phyloP scores from a whole-genome alignment of 257 asterid genomes.

The Osmanthus fragrans region DNA sequence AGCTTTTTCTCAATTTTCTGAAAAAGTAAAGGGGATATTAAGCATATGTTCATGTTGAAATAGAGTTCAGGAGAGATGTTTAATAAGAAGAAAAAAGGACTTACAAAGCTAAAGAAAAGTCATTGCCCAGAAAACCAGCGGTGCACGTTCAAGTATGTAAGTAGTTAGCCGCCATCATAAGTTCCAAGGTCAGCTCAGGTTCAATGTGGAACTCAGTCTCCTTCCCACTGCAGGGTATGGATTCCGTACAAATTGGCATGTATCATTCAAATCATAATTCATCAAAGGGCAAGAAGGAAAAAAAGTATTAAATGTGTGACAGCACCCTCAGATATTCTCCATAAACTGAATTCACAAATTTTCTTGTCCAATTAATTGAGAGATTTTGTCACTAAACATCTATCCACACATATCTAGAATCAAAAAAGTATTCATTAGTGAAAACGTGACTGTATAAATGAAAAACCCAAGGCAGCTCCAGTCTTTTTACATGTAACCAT shows the following conservation, averaged over 20 bases:
- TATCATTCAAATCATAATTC: slow-evolving; percentile 10
- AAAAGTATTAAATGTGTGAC: slow-evolving; percentile 3
- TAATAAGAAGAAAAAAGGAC: slow-evolving; percentile 11
- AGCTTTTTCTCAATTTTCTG: background rate
- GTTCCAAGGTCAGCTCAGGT: slow-evolving; percentile 87
- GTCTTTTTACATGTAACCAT: background rate
- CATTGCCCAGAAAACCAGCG: slow-evolving; percentile 27
- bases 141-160: slow-evolving; percentile 62
- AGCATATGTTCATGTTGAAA: background rate
- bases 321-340: background rate
- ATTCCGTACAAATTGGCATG: slow-evolving; percentile 2
- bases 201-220: slow-evolving; percentile 85
- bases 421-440: background rate
- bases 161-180: slow-evolving; percentile 94
- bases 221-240: slow-evolving; percentile 65
- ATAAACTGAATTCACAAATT: background rate
- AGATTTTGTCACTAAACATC: background rate
- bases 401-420: background rate
- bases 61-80: background rate
- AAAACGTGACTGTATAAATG: background rate
- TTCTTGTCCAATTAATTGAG: background rate
- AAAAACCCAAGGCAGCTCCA: background rate
- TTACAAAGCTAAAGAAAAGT: slow-evolving; percentile 26
- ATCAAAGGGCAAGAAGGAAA: background rate
- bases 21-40: background rate